Evolutionary conservation across 1,139 yeast genomes (phyloP).

Genomic region (Suhomyces taliae): DNA sequence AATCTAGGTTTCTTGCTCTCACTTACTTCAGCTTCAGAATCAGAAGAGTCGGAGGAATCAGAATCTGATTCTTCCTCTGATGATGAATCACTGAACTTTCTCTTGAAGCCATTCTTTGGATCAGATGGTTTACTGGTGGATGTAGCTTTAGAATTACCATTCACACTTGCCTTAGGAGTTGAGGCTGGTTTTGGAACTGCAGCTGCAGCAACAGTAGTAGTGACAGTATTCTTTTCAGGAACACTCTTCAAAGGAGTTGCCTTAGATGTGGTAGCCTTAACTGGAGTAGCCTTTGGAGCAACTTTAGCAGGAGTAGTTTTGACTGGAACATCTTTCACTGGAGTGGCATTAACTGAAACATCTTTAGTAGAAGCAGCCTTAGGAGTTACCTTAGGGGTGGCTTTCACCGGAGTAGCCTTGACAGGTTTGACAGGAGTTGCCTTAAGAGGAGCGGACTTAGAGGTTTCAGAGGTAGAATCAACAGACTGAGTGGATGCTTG

Average conservation of each 20-base stretch:
- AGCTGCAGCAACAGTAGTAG: neutral
- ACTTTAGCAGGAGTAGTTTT: neutral
- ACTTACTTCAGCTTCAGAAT: conserved; percentile 15
- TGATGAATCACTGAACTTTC: conserved; percentile 14
- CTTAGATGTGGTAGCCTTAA: neutral
- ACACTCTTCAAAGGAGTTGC: neutral
- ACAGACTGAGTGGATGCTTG: too few relatives aligned
- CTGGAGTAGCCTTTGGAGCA: conserved; percentile 3
- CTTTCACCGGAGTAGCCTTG: neutral
- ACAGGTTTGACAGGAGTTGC: neutral
- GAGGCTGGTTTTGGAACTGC: neutral
- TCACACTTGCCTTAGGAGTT: neutral
- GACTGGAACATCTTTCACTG: neutral
- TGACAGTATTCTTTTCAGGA: neutral
- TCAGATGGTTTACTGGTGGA: neutral
- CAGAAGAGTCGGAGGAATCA: conserved; percentile 14
- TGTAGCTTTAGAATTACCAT: neutral
- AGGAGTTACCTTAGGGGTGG: neutral
- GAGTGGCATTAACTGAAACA: neutral
- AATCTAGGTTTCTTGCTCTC: conserved; percentile 16
- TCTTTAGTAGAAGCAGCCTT: neutral
- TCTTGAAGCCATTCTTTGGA: conserved; percentile 4
- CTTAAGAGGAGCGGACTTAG: too few relatives aligned
- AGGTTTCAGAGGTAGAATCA: neutral
- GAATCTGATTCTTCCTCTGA: conserved; percentile 12